Evolutionary conservation across 371 early-diverging fungal species (phyloP).

Genomic region (Rhizomucor pusillus): DNA sequence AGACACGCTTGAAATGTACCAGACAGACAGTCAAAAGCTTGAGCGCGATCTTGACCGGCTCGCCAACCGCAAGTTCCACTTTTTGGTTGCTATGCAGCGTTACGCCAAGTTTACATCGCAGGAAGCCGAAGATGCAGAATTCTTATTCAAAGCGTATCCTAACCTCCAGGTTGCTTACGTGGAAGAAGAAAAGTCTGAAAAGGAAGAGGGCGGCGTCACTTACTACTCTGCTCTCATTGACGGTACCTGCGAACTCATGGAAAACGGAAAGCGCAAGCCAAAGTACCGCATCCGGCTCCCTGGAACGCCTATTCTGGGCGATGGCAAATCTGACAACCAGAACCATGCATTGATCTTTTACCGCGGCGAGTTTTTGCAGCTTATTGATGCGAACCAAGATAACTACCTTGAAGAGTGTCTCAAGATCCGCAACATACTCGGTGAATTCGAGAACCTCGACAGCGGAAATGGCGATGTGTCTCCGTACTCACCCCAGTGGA

Average conservation of each 20-base stretch:
- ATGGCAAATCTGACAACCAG: constrained; percentile 92
- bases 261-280: constrained; percentile 72
- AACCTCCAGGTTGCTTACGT: constrained; percentile 82
- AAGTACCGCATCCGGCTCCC: constrained; percentile 79
- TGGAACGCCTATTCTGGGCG: constrained; percentile 87
- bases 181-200: constrained; percentile 59
- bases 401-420: constrained; percentile 88
- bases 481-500: constrained; percentile 62
- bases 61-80: constrained; percentile 77
- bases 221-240: constrained; percentile 78
- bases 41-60: constrained; percentile 70
- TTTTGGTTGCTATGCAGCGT: constrained; percentile 89
- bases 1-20: constrained; percentile 63
- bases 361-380: constrained; percentile 83
- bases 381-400: constrained; percentile 93
- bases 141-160: constrained; percentile 76
- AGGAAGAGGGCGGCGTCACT: constrained; percentile 51
- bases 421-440: constrained; percentile 84
- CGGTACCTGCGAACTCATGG: constrained; percentile 62
- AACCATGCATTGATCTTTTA: constrained; percentile 84
- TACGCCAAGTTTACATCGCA: constrained; percentile 72
- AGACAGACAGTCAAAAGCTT: constrained; percentile 59
- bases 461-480: constrained; percentile 56
- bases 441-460: constrained; percentile 79
- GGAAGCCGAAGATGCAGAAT: constrained; percentile 78